These are phyloP conservation scores for Xylariaceae sp. DNA, from an alignment of 2,329 filamentous ascomycete genomes.

Conservation along the genomic window DNA sequence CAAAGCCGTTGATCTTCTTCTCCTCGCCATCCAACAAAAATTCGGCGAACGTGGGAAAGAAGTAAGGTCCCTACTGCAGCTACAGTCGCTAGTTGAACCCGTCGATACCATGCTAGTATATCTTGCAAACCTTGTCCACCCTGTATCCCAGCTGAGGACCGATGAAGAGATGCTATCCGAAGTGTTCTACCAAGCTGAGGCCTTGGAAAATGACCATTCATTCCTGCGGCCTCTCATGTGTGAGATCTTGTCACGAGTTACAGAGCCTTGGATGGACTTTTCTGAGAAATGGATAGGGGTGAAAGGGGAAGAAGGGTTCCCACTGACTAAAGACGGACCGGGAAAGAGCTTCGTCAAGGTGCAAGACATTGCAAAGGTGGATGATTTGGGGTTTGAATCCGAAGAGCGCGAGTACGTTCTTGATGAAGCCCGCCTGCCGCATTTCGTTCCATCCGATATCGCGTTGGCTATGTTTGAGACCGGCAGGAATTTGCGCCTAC, in stretches of 20 bases:
- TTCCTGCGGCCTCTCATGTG: conserved; percentile 61
- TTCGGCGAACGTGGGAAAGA: conserved; percentile 42
- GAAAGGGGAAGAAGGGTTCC: conserved; percentile 52
- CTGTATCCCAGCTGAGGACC: conserved; percentile 40
- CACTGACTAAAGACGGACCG: conserved; percentile 46
- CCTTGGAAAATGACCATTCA: conserved; percentile 59
- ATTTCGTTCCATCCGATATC: conserved; percentile 67
- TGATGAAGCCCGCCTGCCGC: conserved; percentile 61
- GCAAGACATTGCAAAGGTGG: conserved; percentile 49
- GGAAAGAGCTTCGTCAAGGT: conserved; percentile 59
- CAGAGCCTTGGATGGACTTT: conserved; percentile 62
- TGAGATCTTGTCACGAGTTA: conserved; percentile 61
- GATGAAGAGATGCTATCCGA: conserved; percentile 61
- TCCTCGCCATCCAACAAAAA: conserved; percentile 47
- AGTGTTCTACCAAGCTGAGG: conserved; percentile 58
- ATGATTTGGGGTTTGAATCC: conserved; percentile 56
- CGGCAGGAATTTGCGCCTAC: conserved; percentile 69
- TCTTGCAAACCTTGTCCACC: conserved; percentile 48
- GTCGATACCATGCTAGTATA: conserved; percentile 48
- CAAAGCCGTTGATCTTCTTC: conserved; percentile 45
- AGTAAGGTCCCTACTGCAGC: conserved; percentile 48
- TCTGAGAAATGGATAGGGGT: conserved; percentile 74
- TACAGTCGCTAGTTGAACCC: conserved; percentile 48
- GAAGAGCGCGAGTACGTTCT: conserved; percentile 60
- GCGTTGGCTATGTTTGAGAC: conserved; percentile 72